Conservation (phyloP, 805 yeast genomes). For the Lipomyces spencermartinsiae region DNA sequence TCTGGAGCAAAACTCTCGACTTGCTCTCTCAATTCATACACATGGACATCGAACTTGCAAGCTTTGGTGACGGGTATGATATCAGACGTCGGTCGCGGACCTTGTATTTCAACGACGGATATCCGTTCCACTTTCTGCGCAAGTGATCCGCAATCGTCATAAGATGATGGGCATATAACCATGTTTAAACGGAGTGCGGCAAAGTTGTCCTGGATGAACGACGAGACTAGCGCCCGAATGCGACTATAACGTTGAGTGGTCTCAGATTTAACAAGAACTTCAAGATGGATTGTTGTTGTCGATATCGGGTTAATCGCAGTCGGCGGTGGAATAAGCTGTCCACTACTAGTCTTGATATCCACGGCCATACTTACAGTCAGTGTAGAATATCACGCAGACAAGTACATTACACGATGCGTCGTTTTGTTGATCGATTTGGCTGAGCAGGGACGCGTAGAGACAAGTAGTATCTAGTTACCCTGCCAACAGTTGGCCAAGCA, state of each 20-base stretch:
- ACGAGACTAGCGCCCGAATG: conserved; percentile 11
- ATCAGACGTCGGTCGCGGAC: conserved; percentile 22
- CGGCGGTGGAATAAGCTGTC: neutral
- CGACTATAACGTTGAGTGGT: neutral
- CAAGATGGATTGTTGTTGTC: conserved; percentile 18
- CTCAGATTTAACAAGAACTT: conserved; percentile 18
- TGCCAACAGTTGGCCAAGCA: neutral
- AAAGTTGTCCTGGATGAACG: conserved; percentile 26
- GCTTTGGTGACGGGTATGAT: conserved; percentile 14
- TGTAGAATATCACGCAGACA: neutral
- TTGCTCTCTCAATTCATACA: conserved; percentile 22
- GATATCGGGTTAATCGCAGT: neutral
- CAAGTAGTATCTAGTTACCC: neutral
- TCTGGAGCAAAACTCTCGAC: neutral
- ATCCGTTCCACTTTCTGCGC: conserved; percentile 24
- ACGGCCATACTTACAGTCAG: neutral
- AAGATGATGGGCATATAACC: conserved; percentile 17
- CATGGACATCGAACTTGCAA: conserved; percentile 28
- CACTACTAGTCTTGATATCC: neutral
- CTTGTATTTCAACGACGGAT: conserved; percentile 29
- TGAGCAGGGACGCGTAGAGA: neutral
- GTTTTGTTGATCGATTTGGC: neutral
- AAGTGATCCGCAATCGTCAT: conserved; percentile 13
- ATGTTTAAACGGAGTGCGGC: conserved; percentile 28
- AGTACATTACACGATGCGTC: neutral